These are phyloP conservation scores for Venturia oleaginea DNA, from an alignment of 2,329 filamentous ascomycete species.

Conservation along the genomic window DNA sequence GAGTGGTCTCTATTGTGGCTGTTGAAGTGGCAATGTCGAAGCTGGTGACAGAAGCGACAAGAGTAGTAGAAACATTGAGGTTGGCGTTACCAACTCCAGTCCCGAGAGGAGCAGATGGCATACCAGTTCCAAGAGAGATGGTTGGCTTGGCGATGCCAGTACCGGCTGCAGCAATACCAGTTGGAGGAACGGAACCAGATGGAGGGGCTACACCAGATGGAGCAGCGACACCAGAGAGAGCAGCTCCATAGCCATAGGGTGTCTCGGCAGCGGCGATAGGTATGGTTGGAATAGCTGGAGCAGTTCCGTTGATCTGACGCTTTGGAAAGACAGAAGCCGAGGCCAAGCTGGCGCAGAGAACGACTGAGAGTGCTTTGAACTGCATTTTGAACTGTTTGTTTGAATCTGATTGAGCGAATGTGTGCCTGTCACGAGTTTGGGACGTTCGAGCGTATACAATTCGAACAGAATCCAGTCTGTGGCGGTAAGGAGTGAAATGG, in stretches of 20 bases:
- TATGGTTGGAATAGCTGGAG: not conserved
- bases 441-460: not conserved
- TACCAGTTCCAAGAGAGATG: not conserved
- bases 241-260: not conserved
- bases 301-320: not conserved
- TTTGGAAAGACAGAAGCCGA: conserved; percentile 4
- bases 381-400: not conserved
- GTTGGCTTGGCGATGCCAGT: not conserved
- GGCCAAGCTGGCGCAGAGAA: not conserved
- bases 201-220: not conserved
- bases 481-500: not conserved
- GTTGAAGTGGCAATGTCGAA: conserved; percentile 1
- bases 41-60: not conserved
- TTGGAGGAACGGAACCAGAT: not conserved
- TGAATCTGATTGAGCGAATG: not conserved
- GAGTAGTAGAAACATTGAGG: conserved; percentile 1
- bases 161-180: not conserved
- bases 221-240: not conserved
- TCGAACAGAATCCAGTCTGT: conserved; percentile 6
- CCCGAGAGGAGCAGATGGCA: not conserved
- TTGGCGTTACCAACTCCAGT: not conserved
- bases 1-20: conserved; percentile 1
- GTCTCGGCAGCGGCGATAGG: not conserved
- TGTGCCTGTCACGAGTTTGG: conserved; percentile 1
- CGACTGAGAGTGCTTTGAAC: not conserved